Base-by-base conservation (phyloP, 2,329 filamentous ascomycete genomes). In the Geosmithia morbida region DNA sequence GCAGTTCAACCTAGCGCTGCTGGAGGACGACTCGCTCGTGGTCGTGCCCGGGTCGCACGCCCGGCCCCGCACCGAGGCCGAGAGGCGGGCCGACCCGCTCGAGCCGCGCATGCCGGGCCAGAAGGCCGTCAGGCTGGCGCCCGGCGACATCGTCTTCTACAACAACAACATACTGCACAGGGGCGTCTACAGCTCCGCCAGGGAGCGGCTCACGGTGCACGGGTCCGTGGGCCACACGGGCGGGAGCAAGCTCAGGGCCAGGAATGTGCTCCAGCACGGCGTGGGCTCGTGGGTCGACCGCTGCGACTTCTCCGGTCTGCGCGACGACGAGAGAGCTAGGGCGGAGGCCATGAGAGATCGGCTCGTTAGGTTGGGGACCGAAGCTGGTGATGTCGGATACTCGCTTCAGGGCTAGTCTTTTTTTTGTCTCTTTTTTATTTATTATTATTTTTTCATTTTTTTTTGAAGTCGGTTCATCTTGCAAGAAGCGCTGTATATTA, bases 1-100 rank as follows among this genome's bases (percentile, higher is more conserved):
- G 39, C 88, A 95, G 67, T 95, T 87, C 76, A 95, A 95, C 61
- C 70, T 94, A 42, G 82, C 87, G 7, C 69, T 94, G 7, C 88
- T 79, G 59, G 77, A 82, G 37, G 88, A 94, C 59, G 69, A 74
- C 14, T 83, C 78, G 44, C 65, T 94, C 7, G 66, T 94, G 7
- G 79, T 92, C 0, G 76, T 94, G 0, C 87, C 87, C 0, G 85
- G 84, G 0, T 85, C 80, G 5, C 88, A 95, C 61, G 65, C 60
- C 26, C 75, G 87, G 7, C 75, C 84, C 33, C 68, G 87, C 43
- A 94, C 86, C 1, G 72, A 78, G 4, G 59, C 55, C 1, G 88
- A 94, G 71, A 71, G 86, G 13, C 62, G 57, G 7, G 86, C 85
- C 1, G 77, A 70, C 18, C 81, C 83, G 0, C 84, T 78, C 55